A percentile compares a stretch with the other conserved stretches of the same genome.
These are phyloP conservation scores for Bretschneidera sinensis DNA, from an alignment of 345 rosid genomes.

Conservation along the genomic window DNA sequence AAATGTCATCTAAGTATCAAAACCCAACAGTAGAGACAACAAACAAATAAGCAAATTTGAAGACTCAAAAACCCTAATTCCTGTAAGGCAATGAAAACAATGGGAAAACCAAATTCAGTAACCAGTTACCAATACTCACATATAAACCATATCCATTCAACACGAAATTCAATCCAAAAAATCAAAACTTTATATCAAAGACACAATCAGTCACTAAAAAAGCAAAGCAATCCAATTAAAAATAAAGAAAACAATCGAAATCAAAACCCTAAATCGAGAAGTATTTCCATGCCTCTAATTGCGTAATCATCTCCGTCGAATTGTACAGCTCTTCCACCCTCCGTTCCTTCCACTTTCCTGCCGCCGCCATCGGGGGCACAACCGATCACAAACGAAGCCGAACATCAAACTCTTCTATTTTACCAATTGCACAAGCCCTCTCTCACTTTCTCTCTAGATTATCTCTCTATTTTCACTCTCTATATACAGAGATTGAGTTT, in stretches of 20 bases:
- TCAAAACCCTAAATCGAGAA: slow-evolving; percentile 31
- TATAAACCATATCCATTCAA: not conserved
- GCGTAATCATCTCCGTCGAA: slow-evolving; percentile 32
- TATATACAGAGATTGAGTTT: slow-evolving; percentile 22
- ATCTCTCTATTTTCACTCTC: slow-evolving; percentile 18
- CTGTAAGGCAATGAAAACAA: not conserved
- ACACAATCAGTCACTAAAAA: not conserved
- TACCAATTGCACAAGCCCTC: not conserved
- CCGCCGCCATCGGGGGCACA: slow-evolving; percentile 23
- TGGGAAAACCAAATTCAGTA: not conserved
- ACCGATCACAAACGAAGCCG: slow-evolving; percentile 22
- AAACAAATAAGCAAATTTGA: not conserved
- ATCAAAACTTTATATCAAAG: not conserved
- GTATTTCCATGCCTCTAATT: slow-evolving; percentile 44
- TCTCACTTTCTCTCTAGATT: slow-evolving; percentile 5
- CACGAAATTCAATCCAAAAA: too few species aligned
- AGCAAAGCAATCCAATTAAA: not conserved
- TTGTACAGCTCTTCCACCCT: slow-evolving; percentile 30
- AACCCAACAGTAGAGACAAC: not conserved
- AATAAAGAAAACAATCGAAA: not conserved
- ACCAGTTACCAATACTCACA: not conserved
- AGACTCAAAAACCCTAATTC: not conserved
- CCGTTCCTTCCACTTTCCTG: slow-evolving; percentile 32
- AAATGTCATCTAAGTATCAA: not conserved
- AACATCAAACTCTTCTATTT: slow-evolving; percentile 23